phyloP scores from a whole-genome alignment of 75 land plant species.

The Picea sitchensis region DNA sequence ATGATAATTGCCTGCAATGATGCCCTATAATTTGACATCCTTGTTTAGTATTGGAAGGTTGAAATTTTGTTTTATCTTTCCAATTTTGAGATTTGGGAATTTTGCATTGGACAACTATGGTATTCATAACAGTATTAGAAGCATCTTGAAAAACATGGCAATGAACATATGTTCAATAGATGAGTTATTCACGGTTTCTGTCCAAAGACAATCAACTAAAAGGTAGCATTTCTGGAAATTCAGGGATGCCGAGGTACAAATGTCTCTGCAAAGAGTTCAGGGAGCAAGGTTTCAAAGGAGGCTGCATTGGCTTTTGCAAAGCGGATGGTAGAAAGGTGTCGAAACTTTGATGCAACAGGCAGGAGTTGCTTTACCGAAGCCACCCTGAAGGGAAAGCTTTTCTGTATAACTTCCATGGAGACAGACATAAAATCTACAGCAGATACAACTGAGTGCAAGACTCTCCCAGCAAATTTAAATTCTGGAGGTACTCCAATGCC shows the following conservation, averaged over 20 bases:
- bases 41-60: background rate
- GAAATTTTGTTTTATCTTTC: background rate
- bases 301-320: slow-evolving; percentile 69
- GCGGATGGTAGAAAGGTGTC: slow-evolving; percentile 53
- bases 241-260: slow-evolving; percentile 43
- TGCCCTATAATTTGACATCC: background rate
- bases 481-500: background rate
- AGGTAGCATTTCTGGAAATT: background rate
- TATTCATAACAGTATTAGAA: background rate
- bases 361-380: slow-evolving; percentile 67
- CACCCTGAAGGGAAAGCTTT: slow-evolving; percentile 38
- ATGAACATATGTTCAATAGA: background rate
- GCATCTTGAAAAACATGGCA: background rate
- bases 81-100: background rate
- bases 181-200: background rate
- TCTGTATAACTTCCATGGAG: slow-evolving; percentile 23
- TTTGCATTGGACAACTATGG: background rate
- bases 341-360: slow-evolving; percentile 61
- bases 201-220: background rate
- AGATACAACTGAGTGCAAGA: background rate
- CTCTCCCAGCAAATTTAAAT: background rate
- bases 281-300: slow-evolving; percentile 52
- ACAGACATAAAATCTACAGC: background rate
- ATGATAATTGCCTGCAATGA: background rate
- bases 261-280: slow-evolving; percentile 49